These are phyloP conservation scores for Solanum sejunctum DNA, from an alignment of 257 asterid species.

Conservation along the genomic window DNA sequence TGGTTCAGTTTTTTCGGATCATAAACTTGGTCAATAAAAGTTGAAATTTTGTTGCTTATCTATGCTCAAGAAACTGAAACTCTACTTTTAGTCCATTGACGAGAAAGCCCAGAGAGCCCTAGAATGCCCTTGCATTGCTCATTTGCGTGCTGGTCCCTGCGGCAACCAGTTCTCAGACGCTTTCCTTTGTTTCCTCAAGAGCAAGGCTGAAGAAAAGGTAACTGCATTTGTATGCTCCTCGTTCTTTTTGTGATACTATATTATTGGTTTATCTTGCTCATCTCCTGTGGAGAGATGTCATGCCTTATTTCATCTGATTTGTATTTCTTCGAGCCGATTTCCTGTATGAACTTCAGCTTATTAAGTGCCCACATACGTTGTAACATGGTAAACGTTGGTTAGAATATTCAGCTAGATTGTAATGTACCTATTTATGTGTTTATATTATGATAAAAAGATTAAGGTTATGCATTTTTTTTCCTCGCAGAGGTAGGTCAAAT, in stretches of 20 bases:
- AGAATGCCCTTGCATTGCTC: slow-evolving; percentile 72
- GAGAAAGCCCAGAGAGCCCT: slow-evolving; percentile 73
- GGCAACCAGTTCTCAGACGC: slow-evolving; percentile 79
- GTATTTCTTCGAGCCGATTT: not conserved
- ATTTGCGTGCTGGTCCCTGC: slow-evolving; percentile 62
- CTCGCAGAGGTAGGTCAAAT: not conserved
- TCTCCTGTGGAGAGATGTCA: not conserved
- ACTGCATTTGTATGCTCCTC: not conserved
- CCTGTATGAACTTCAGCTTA: not conserved
- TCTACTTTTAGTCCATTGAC: slow-evolving; percentile 30
- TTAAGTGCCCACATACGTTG: not conserved
- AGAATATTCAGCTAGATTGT: not conserved
- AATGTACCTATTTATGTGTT: not conserved
- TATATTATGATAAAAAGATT: not conserved
- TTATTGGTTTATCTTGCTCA: not conserved
- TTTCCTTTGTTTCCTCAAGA: slow-evolving; percentile 81
- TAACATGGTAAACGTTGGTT: not conserved
- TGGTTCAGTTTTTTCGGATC: not conserved
- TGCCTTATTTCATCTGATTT: not conserved
- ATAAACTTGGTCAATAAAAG: not conserved
- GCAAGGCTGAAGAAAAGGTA: slow-evolving; percentile 72
- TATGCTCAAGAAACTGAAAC: not conserved
- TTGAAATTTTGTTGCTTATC: not conserved
- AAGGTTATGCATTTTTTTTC: not conserved
- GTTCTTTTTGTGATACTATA: not conserved